Conservation (phyloP, 2,329 filamentous ascomycete genomes). For the Curvularia sp. region DNA sequence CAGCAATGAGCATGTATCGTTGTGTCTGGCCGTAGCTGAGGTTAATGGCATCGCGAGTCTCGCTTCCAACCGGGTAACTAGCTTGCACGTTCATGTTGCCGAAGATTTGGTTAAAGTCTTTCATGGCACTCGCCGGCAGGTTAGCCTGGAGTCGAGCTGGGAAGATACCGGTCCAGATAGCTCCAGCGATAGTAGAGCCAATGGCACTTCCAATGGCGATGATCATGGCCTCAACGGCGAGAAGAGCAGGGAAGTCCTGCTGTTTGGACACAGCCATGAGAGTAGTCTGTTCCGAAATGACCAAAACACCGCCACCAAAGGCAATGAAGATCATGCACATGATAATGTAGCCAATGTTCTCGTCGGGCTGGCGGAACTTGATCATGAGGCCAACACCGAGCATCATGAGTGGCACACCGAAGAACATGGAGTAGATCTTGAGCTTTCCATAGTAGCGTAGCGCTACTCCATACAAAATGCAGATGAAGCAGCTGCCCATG, state of each 20-base stretch:
- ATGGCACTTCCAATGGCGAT: constrained; percentile 61
- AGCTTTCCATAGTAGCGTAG: constrained; percentile 44
- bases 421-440: constrained; percentile 40
- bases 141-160: constrained; percentile 55
- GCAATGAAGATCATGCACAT: constrained; percentile 50
- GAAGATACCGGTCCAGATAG: constrained; percentile 70
- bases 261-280: constrained; percentile 46
- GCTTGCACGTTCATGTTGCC: constrained; percentile 63
- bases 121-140: constrained; percentile 57
- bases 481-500: constrained; percentile 46
- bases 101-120: constrained; percentile 55
- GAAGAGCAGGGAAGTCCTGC: constrained; percentile 43
- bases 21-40: constrained; percentile 49
- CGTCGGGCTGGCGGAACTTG: constrained; percentile 48
- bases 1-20: constrained; percentile 49
- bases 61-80: constrained; percentile 59
- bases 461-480: constrained; percentile 38
- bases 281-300: constrained; percentile 46
- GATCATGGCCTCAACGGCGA: constrained; percentile 64
- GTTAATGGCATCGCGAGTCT: constrained; percentile 56
- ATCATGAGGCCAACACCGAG: constrained; percentile 50
- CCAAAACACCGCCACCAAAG: constrained; percentile 45
- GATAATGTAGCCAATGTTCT: constrained; percentile 45
- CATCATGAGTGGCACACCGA: constrained; percentile 42
- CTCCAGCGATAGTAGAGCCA: constrained; percentile 63